Conservation (phyloP, 805 yeast genomes). For the Diddensiella santjacobensis region DNA sequence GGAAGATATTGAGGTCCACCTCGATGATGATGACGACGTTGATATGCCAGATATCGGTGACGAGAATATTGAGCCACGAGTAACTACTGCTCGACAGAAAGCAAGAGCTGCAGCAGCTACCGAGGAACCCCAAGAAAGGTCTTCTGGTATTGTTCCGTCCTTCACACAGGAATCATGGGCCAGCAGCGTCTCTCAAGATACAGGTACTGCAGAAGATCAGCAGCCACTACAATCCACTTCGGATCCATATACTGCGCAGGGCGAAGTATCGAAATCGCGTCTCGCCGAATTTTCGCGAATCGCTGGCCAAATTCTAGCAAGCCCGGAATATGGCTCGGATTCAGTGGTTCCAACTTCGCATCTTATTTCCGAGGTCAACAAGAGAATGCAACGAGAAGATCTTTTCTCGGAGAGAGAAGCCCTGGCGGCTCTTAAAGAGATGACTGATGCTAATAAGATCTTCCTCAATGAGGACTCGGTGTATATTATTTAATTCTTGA, state of each 20-base stretch:
- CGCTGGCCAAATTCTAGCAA: constrained; percentile 46
- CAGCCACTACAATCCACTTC: constrained; percentile 17
- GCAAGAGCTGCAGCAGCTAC: constrained; percentile 8
- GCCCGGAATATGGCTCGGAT: constrained; percentile 43
- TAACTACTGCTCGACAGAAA: constrained; percentile 27
- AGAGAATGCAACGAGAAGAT: constrained; percentile 40
- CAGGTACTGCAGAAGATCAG: neutral
- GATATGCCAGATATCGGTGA: constrained; percentile 52
- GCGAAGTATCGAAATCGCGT: constrained; percentile 49
- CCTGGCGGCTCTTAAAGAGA: constrained; percentile 34
- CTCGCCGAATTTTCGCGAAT: constrained; percentile 44
- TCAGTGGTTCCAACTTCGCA: constrained; percentile 34
- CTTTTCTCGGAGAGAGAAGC: constrained; percentile 36
- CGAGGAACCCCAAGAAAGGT: neutral
- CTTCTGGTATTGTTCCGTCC: constrained; percentile 4
- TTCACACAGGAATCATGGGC: constrained; percentile 23
- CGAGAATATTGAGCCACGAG: constrained; percentile 47
- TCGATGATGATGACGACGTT: constrained; percentile 52
- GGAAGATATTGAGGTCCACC: constrained; percentile 32
- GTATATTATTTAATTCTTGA: too few species aligned
- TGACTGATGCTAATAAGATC: constrained; percentile 37
- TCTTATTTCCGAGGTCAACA: constrained; percentile 42
- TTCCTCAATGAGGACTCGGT: constrained; percentile 35
- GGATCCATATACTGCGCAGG: constrained; percentile 25
- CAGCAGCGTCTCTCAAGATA: constrained; percentile 11